Base-by-base conservation (phyloP, 75 land plant genomes). In the Ceratopteris richardii region DNA sequence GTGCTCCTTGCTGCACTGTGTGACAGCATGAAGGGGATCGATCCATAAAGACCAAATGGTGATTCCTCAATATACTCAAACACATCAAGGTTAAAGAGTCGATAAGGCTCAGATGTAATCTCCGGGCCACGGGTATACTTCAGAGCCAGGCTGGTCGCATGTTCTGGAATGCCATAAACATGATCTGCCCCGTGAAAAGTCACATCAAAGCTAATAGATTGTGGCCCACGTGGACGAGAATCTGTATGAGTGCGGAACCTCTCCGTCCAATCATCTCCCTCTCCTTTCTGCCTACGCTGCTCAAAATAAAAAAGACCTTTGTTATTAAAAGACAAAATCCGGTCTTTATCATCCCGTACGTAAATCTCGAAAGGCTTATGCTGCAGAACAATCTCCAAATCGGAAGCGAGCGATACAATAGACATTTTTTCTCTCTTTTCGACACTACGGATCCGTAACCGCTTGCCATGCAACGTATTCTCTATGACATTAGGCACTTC, bases 101-200 rank as follows among this genome's bases (percentile, higher is more conserved):
- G 68, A 67, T 94, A 94, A 24, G 98, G 98, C 70, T 94, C 98
- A 13, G 96, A 90, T 10, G 73, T 77, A 6, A 85, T 78, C 5
- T 76, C 84, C 3, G 96, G 90, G 18, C 98, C 98, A 47, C 77
- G 66, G 20, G 98, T 94, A 0, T 91, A 81, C 57, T 70, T 77
- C 33, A 94, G 68, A 9, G 88, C 80, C 7, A 94, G 72, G 47
- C 83, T 78, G 5, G 81, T 68, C 13, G 98, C 98, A 47, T 75
- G 98, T 68, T 94, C 98, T 0, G 98, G 98, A 31, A 94, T 90
- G 0, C 98, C 98, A 63, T 90, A 94, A 9, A 90, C 96, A 56
- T 77, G 83, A 24, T 94, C 77, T 17, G 96, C 82, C 1, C 78
- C 91, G 54, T 90, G 78, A 66, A 94, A 94, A 26, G 96, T 81